Evolutionary conservation across 2,329 filamentous ascomycete species (phyloP), one percentile per base, ranked within the genome.

Genomic region (Oidium heveae): DNA sequence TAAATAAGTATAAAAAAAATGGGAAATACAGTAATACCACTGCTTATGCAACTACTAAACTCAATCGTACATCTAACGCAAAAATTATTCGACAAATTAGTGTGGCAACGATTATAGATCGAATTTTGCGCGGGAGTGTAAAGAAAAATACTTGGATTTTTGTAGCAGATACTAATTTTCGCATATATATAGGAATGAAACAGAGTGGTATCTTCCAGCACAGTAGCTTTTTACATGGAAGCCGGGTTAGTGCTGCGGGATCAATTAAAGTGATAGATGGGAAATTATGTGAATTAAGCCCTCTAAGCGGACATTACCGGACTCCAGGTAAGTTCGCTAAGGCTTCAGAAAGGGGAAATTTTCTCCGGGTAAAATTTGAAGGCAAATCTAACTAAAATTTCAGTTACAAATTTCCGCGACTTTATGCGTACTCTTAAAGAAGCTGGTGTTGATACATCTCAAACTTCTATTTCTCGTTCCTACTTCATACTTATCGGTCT

Each of bases 81-180:
- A 71, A 73, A 43, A 83, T 79, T 58, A 64, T 82, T 55, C 76
- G 74, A 51, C 78, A 86, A 62, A 71, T 87, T 2, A 84, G 77
- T 5, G 77, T 82, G 1, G 77, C 81, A 0, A 80, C 82, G 0
- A 73, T 94, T 3, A 76, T 89, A 65, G 86, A 91, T 66, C 82
- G 84, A 58, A 71, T 94, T 6, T 72, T 91, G 16, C 77, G 84
- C 57, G 82, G 85, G 59, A 80, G 83, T 0, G 83, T 87, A 41
- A 84, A 80, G 66, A 86, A 86, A 58, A 88, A 89, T 63, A 91
- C 84, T 4, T 94, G 88, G 88, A 93, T 94, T 59, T 95, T 94
- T 62, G 87, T 88, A 8, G 82, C 84, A 24, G 87, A 94, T 67
- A 89, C 85, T 0, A 82, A 77, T 0, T 91, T 88, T 65, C 78